These are phyloP conservation scores for Saccharomyces hybrid DNA, from an alignment of 1,139 yeast species.

Conservation along the genomic window DNA sequence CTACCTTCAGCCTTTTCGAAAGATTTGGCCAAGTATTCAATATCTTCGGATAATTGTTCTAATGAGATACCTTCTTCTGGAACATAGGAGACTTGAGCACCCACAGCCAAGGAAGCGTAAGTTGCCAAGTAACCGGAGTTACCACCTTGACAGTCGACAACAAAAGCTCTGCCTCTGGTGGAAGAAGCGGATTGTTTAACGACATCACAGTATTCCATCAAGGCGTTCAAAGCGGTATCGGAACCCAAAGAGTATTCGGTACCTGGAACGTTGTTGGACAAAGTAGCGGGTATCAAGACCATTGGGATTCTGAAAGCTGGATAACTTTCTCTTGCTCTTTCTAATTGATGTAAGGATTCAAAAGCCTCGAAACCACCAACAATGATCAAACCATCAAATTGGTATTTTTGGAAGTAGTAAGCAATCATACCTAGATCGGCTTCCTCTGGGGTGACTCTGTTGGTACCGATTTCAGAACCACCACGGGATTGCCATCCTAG, in stretches of 20 bases:
- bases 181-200: conserved; percentile 94
- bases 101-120: conserved; percentile 76
- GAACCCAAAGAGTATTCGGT: conserved; percentile 88
- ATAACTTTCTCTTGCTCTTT: conserved; percentile 61
- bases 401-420: conserved; percentile 77
- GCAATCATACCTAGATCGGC: conserved; percentile 84
- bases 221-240: conserved; percentile 86
- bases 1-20: conserved; percentile 74
- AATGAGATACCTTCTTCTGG: conserved; percentile 83
- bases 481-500: conserved; percentile 88
- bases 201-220: conserved; percentile 89
- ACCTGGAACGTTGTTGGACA: conserved; percentile 96
- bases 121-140: conserved; percentile 91
- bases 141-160: conserved; percentile 97
- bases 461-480: conserved; percentile 94
- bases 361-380: conserved; percentile 97
- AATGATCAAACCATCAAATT: conserved; percentile 76
- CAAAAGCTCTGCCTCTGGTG: conserved; percentile 88
- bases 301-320: conserved; percentile 91
- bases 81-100: conserved; percentile 87
- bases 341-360: conserved; percentile 71
- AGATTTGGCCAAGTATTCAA: conserved; percentile 57
- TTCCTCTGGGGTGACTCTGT: conserved; percentile 72
- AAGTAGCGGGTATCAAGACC: conserved; percentile 90
- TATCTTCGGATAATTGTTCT: conserved; percentile 67